A percentile compares a stretch with the other conserved stretches of the same genome.
phyloP scores from a whole-genome alignment of 108 stramenopile species.

The Skeletonema grethae region DNA sequence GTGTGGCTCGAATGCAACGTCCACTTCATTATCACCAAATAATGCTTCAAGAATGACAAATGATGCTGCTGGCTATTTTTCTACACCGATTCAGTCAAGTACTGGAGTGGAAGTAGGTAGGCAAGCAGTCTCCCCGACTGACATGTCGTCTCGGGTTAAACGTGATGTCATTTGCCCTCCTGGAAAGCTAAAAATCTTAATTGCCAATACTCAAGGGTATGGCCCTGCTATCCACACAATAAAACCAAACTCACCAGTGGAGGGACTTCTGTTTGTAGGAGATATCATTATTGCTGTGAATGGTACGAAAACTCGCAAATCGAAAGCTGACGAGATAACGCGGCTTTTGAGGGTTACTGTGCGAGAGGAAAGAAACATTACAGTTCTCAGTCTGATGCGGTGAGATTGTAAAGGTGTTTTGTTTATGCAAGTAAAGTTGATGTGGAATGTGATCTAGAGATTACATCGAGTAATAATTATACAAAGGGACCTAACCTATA shows the following conservation, averaged over 20 bases:
- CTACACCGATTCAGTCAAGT: neutral
- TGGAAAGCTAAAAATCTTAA: constrained; percentile 65
- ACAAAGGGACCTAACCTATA: neutral
- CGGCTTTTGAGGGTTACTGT: constrained; percentile 69
- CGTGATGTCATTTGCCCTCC: constrained; percentile 68
- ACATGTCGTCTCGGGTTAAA: neutral
- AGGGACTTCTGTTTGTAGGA: constrained; percentile 72
- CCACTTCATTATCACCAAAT: neutral
- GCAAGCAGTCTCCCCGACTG: neutral
- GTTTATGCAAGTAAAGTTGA: neutral
- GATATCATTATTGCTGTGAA: constrained; percentile 84
- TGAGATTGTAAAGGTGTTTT: neutral
- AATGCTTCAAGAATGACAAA: neutral
- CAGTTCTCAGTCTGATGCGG: constrained; percentile 54
- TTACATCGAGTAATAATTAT: neutral
- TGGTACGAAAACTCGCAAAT: constrained; percentile 72
- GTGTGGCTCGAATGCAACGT: neutral
- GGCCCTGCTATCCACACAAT: constrained; percentile 47
- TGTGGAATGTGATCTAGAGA: neutral
- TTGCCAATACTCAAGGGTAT: constrained; percentile 37
- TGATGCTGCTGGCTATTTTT: neutral
- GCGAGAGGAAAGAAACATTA: constrained; percentile 66
- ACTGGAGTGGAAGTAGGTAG: neutral
- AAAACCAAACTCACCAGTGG: constrained; percentile 69
- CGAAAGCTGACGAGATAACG: constrained; percentile 74